Conservation (phyloP, 352 stramenopile species). For the Phytopythium helicoides region DNA sequence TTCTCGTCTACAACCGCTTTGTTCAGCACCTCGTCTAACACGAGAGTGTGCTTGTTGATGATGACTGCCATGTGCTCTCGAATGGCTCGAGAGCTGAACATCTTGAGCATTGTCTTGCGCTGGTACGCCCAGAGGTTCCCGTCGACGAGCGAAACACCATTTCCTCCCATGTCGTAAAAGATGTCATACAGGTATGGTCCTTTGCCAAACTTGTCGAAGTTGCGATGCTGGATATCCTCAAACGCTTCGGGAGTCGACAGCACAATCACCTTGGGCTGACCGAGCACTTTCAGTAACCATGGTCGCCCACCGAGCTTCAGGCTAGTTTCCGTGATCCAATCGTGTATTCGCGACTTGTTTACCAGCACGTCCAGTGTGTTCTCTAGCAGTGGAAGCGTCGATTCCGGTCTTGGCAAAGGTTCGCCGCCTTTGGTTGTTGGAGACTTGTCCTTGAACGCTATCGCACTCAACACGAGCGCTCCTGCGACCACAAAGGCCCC, state of each 20-base stretch:
- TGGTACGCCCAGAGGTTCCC: conserved; percentile 14
- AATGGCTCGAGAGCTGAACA: conserved; percentile 58
- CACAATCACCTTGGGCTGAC: conserved; percentile 20
- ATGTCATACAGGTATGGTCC: background rate
- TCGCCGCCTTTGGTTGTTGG: background rate
- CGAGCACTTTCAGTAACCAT: conserved; percentile 18
- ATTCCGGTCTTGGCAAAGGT: background rate
- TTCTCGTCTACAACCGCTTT: background rate
- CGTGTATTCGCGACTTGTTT: conserved; percentile 25
- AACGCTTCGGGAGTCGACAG: conserved; percentile 24
- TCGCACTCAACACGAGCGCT: background rate
- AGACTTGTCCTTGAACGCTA: background rate
- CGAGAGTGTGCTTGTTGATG: conserved; percentile 24
- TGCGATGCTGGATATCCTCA: conserved; percentile 28
- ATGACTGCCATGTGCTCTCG: conserved; percentile 26
- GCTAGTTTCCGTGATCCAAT: conserved; percentile 22
- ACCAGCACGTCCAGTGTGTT: conserved; percentile 2
- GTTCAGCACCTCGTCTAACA: conserved; percentile 21
- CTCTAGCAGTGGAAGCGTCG: background rate
- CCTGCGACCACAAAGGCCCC: background rate
- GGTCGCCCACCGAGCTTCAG: conserved; percentile 17
- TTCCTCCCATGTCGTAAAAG: conserved; percentile 6
- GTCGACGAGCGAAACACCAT: conserved; percentile 9
- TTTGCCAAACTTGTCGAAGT: conserved; percentile 41
- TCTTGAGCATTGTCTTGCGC: conserved; percentile 49